phyloP scores from a whole-genome alignment of 768 basidiomycete species.

The Hericium rajendrae region DNA sequence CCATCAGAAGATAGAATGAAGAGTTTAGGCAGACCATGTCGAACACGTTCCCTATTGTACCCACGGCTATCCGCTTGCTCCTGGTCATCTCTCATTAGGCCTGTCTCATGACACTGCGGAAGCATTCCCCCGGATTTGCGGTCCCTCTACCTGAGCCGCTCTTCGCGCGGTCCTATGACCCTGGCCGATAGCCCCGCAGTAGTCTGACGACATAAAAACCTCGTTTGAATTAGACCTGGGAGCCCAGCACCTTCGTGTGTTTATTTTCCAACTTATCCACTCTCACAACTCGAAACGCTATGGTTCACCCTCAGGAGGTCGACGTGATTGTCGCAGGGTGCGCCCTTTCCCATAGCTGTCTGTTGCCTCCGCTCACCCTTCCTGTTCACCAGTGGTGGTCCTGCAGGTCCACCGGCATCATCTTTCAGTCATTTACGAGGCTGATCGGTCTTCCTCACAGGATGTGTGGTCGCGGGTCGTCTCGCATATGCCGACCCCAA shows the following conservation, averaged over 20 bases:
- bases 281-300: conserved; percentile 8
- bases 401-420: conserved; percentile 33
- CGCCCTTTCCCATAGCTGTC: conserved; percentile 2
- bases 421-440: background rate
- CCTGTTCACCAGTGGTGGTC: conserved; percentile 38
- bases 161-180: background rate
- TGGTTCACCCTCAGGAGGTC: conserved; percentile 58
- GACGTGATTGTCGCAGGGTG: conserved; percentile 60
- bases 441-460: conserved; percentile 16
- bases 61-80: background rate
- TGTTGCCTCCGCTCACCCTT: background rate
- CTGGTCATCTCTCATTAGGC: background rate
- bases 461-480: conserved; percentile 60
- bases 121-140: background rate
- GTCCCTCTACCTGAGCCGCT: background rate
- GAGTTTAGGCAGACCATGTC: background rate
- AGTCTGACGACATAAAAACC: background rate
- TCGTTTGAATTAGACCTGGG: background rate
- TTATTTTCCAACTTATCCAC: background rate
- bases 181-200: background rate
- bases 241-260: background rate
- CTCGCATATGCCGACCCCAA: conserved; percentile 64
- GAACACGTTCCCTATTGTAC: background rate
- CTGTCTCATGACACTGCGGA: background rate
- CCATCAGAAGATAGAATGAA: background rate